Conservation (phyloP, 768 basidiomycete genomes). For the Tulasnella sp. region DNA sequence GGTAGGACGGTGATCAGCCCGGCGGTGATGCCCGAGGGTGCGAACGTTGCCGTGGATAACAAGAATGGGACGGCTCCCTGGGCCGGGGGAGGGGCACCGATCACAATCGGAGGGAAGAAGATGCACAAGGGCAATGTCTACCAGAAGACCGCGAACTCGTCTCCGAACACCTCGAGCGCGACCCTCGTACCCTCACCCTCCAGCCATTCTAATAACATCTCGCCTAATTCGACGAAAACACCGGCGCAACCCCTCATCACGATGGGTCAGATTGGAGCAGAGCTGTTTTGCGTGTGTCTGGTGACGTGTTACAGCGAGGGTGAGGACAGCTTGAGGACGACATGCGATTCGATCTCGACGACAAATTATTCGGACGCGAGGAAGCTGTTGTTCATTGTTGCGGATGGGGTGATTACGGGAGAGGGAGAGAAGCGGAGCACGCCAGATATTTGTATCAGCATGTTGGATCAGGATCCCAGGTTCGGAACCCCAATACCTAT, state of each 20-base stretch:
- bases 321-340: conserved; percentile 81
- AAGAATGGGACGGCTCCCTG: conserved; percentile 88
- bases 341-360: conserved; percentile 83
- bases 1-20: conserved; percentile 83
- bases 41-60: conserved; percentile 89
- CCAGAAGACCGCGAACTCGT: conserved; percentile 28
- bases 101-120: conserved; percentile 31
- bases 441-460: conserved; percentile 87
- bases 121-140: conserved; percentile 35
- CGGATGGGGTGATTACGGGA: conserved; percentile 98
- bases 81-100: conserved; percentile 43
- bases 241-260: conserved; percentile 53
- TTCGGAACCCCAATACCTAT: conserved; percentile 95
- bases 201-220: conserved; percentile 20
- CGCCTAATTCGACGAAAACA: conserved; percentile 15
- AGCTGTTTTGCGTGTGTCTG: conserved; percentile 89
- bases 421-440: conserved; percentile 92
- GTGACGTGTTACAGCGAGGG: conserved; percentile 99
- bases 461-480: conserved; percentile 86
- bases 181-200: conserved; percentile 38
- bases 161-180: conserved; percentile 44
- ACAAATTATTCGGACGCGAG: conserved; percentile 88
- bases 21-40: conserved; percentile 92
- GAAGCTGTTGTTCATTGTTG: conserved; percentile 88
- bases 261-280: conserved; percentile 83